phyloP scores from a whole-genome alignment of 306 rosid genomes.

The Castanea mollissima region DNA sequence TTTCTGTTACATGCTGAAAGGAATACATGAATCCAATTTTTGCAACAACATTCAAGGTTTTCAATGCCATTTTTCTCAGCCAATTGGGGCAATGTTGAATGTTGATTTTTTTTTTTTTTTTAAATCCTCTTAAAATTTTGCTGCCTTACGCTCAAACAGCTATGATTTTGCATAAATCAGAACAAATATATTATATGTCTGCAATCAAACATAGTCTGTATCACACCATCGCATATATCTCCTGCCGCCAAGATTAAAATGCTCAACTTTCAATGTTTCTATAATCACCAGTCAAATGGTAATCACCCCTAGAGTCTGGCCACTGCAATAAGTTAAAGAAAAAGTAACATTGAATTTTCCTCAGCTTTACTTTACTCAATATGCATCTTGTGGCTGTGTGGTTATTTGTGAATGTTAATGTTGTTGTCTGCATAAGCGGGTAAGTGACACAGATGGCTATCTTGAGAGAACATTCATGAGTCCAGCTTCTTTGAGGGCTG shows the following conservation, averaged over 20 bases:
- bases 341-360: background rate
- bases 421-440: constrained; percentile 46
- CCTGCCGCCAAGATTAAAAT: background rate
- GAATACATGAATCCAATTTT: no score
- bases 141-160: background rate
- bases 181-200: no score
- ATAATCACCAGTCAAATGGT: background rate
- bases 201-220: background rate
- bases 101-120: background rate
- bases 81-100: background rate
- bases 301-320: background rate
- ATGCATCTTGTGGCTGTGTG: no score
- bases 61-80: background rate
- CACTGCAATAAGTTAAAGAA: background rate
- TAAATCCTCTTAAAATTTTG: background rate
- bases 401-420: constrained; percentile 23
- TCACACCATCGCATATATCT: background rate
- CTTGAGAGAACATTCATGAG: constrained; percentile 94
- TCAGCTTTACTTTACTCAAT: background rate
- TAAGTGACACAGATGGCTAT: constrained; percentile 69
- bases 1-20: no score
- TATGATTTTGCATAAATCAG: background rate
- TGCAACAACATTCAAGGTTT: background rate
- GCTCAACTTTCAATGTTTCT: background rate
- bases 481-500: constrained; percentile 75